Evolutionary conservation across 768 basidiomycete species (phyloP), one percentile per base, ranked within the genome.

Genomic region (Rhodotorula paludigena): DNA sequence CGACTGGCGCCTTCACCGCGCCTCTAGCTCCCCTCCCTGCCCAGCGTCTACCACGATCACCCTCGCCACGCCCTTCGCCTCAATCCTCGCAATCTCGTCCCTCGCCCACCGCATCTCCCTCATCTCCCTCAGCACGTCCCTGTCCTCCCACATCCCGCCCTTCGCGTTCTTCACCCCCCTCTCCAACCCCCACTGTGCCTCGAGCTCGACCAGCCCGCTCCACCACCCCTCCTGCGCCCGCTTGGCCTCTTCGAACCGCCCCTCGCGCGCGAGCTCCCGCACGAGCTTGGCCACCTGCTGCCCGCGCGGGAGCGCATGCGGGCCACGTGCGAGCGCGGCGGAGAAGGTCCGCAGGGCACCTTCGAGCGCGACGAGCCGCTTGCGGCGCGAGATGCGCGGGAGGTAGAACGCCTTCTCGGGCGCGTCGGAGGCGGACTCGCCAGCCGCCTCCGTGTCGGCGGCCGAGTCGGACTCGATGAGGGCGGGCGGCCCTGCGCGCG

Each of bases 241-340:
- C 39, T 68, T 68, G 42, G 57, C 67, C 18, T 68, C 62, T 38
- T 68, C 67, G 23, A 44, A 68, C 39, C 62, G 14, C 23, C 21
- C 30, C 23, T 20, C 53, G 3, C 9, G 12, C 20, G 67, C 67
- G 20, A 68, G 44, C 15, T 38, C 2, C 18, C 52, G 28, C 28
- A 68, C 59, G 4, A 68, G 28, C 5, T 21, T 44, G 2, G 42
- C 57, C 16, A 32, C 38, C 32, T 54, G 32, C 1, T 44, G 44
- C 0, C 67, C 57, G 10, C 57, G 39, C 42, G 35, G 3, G 47
- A 5, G n/a, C n/a, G 25, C n/a, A 23, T 35, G 44, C 14, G 42
- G 16, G 6, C 57, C 23, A 12, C 62, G 6, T 1, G 23, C 60
- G 7, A 5, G 6, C 9, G 67, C 63, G 12, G 62, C 67, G 12